Evolutionary conservation across 768 basidiomycete species (phyloP).

Genomic region (Rhizopogon vulgaris): DNA sequence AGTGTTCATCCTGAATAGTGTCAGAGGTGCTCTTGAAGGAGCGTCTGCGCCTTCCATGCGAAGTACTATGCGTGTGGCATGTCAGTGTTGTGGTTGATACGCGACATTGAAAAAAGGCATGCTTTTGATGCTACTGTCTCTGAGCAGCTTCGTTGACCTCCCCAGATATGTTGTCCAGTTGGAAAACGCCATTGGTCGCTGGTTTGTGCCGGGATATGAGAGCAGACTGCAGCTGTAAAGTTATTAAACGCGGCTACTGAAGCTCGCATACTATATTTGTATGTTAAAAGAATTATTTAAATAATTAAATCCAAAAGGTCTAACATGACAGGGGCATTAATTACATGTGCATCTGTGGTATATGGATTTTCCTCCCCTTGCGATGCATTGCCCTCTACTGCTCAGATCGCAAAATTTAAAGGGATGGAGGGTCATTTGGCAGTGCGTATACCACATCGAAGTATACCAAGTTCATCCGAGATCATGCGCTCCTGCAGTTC

Average conservation of each 20-base stretch:
- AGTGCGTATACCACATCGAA: too few species aligned
- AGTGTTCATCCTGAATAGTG: constrained; percentile 61
- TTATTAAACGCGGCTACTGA: too few species aligned
- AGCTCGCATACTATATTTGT: too few species aligned
- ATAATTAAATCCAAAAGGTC: too few species aligned
- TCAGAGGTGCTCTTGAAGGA: constrained; percentile 53
- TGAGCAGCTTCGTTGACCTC: constrained; percentile 32
- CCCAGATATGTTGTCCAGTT: constrained; percentile 28
- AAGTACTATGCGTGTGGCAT: constrained; percentile 39
- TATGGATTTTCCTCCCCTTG: too few species aligned
- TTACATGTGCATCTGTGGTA: too few species aligned
- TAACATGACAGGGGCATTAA: too few species aligned
- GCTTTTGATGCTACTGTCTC: constrained; percentile 37
- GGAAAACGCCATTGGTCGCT: constrained; percentile 18
- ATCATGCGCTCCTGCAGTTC: too few species aligned
- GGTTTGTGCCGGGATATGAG: neutral
- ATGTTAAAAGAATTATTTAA: neutral
- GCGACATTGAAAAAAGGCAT: constrained; percentile 17
- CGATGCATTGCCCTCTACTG: too few species aligned
- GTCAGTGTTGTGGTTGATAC: constrained; percentile 8
- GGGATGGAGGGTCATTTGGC: too few species aligned
- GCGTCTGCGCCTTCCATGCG: constrained; percentile 73
- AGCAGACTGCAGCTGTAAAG: neutral
- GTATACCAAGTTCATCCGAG: too few species aligned
- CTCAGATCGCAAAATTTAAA: too few species aligned